Evolutionary conservation across 2,329 filamentous ascomycete species (phyloP), one percentile per base, ranked within the genome.

Genomic region (Leptosphaerulina australis): DNA sequence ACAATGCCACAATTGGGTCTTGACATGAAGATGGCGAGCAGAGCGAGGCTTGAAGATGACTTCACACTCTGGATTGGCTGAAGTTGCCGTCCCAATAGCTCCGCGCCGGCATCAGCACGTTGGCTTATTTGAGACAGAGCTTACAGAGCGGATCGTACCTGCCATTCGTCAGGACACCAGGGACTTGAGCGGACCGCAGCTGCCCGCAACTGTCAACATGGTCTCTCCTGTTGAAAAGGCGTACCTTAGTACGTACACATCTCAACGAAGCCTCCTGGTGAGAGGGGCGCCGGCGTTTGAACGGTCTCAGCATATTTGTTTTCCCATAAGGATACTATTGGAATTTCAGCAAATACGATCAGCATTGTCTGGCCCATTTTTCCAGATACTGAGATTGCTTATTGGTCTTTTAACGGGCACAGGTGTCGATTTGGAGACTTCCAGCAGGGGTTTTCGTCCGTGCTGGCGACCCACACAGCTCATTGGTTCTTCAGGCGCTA

Each of bases 341-440:
- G 67, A 73, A 68, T 59, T 59, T 60, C 60, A 72, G 61, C 58
- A 58, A 70, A 70, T 67, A 68, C 58, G 70, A 71, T 69, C 66
- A 71, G 69, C 64, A 58, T 61, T 68, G 59, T 59, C 62, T 62
- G 60, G 66, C 60, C 61, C 59, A 64, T 53, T 62, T 59, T 59
- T 58, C 43, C 54, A 51, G 58, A 53, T 50, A 56, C 62, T 59
- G 53, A 56, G 44, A 50, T 55, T 40, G 41, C 51, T 59, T 51
- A 67, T 72, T 71, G 68, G 68, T 56, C 40, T 59, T 50, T 52
- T 64, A 62, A 64, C 59, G 51, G 47, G 49, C 53, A 53, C 59
- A 64, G 60, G 56, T 44, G 62, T 64, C 63, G 53, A 68, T 45
- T 70, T 65, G 68, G 66, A 68, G 62, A 64, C 65, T 68, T 58